Evolutionary conservation across 176 grass and related monocot genomes (phyloP).

Genomic region (Avena sativa): DNA sequence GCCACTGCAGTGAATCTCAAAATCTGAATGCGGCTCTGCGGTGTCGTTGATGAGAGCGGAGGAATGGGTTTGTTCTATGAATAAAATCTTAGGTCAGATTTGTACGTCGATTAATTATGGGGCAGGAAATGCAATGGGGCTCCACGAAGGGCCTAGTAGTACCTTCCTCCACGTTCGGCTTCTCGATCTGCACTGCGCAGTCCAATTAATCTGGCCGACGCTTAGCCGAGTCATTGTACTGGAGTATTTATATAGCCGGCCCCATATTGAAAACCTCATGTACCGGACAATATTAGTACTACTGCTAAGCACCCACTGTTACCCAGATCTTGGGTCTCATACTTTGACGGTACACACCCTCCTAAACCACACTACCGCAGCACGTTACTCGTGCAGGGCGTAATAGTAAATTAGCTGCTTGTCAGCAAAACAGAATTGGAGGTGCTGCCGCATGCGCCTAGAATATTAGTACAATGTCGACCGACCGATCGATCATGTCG

Average conservation of each 20-base stretch:
- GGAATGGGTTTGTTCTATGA: neutral
- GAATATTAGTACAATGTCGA: neutral
- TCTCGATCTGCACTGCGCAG: neutral
- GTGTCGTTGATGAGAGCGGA: neutral
- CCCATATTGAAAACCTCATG: no score
- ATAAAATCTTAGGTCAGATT: constrained; percentile 17
- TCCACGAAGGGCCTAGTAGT: constrained; percentile 2
- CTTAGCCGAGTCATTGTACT: neutral
- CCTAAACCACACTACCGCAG: neutral
- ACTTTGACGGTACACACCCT: no score
- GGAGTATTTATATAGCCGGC: neutral
- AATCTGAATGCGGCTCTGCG: neutral
- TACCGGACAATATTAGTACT: neutral
- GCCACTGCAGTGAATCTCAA: neutral
- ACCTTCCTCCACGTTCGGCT: constrained; percentile 25
- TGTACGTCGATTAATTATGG: constrained; percentile 26
- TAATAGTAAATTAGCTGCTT: neutral
- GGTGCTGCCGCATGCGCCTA: neutral
- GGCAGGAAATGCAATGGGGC: neutral
- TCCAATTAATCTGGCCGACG: constrained; percentile 36
- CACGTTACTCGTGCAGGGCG: neutral
- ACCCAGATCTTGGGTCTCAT: no score
- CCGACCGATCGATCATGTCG: neutral
- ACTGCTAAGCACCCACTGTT: no score
- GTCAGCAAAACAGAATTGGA: neutral